phyloP scores from a whole-genome alignment of 257 asterid species.

The Jaltomata sinuosa region DNA sequence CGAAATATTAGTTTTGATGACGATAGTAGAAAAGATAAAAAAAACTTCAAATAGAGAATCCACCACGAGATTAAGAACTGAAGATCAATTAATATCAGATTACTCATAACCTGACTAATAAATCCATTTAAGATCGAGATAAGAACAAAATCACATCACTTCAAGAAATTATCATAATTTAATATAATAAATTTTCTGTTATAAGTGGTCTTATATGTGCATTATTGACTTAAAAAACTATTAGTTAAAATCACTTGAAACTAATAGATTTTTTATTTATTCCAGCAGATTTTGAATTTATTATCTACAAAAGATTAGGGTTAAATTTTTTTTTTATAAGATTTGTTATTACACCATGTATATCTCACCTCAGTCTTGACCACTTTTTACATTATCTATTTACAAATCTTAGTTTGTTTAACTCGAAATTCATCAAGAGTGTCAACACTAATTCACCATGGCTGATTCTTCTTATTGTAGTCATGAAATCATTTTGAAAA shows the following conservation, averaged over 20 bases:
- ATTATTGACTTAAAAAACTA: too few species aligned
- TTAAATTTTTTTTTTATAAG: not conserved
- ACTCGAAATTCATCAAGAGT: not conserved
- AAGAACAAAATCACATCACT: not conserved
- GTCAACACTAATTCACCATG: not conserved
- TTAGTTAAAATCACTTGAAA: too few species aligned
- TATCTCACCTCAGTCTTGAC: not conserved
- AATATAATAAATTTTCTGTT: not conserved
- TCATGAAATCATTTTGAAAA: too few species aligned
- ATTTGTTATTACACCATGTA: not conserved
- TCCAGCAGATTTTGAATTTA: not conserved
- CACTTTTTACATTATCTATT: not conserved
- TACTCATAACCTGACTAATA: not conserved
- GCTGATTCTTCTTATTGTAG: not conserved
- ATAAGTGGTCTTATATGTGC: not conserved
- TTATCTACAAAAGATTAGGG: too few species aligned
- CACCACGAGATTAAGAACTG: too few species aligned
- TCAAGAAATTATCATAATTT: not conserved
- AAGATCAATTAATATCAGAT: too few species aligned
- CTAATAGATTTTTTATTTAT: not conserved
- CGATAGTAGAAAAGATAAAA: too few species aligned
- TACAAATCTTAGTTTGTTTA: not conserved
- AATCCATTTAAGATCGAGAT: not conserved
- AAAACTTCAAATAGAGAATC: too few species aligned
- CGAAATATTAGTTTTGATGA: too few species aligned